Percentiles rank a stretch among this genome's conserved stretches.
Evolutionary conservation across 2,329 filamentous ascomycete species (phyloP).

Genomic region (Emergomyces orientalis): DNA sequence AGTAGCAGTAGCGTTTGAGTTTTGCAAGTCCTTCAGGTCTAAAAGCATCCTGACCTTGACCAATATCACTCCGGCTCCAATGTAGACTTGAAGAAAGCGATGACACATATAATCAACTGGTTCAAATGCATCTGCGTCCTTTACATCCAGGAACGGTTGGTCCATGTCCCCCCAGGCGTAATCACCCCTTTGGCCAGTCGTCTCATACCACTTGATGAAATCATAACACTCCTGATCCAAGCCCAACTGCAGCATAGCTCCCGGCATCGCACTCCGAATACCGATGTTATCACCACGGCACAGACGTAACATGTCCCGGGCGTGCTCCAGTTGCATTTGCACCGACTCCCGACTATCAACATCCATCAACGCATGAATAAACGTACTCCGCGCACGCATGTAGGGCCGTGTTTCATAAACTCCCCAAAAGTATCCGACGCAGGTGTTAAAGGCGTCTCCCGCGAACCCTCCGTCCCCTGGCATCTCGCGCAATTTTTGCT

Average conservation of each 20-base stretch:
- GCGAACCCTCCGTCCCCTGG: slow-evolving; percentile 22
- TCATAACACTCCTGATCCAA: slow-evolving; percentile 45
- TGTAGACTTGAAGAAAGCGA: slow-evolving; percentile 13
- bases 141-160: slow-evolving; percentile 31
- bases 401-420: slow-evolving; percentile 37
- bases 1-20: slow-evolving; percentile 16
- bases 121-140: slow-evolving; percentile 37
- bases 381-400: slow-evolving; percentile 32
- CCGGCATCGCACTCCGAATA: slow-evolving; percentile 35
- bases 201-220: slow-evolving; percentile 42
- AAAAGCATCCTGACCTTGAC: slow-evolving; percentile 32
- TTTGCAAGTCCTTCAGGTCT: slow-evolving; percentile 24
- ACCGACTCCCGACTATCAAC: slow-evolving; percentile 31
- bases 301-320: slow-evolving; percentile 39
- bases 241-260: slow-evolving; percentile 38
- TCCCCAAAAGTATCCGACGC: slow-evolving; percentile 38
- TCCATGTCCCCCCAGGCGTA: slow-evolving; percentile 32
- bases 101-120: slow-evolving; percentile 15
- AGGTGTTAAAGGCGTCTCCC: slow-evolving; percentile 31
- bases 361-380: slow-evolving; percentile 28
- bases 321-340: slow-evolving; percentile 31
- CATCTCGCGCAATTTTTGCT: slow-evolving; percentile 30
- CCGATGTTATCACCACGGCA: slow-evolving; percentile 40
- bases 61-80: slow-evolving; percentile 23
- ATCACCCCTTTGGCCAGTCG: slow-evolving; percentile 15